Base-by-base conservation (phyloP, 1,284 basidiomycete genomes). In the Ustilago hordei region DNA sequence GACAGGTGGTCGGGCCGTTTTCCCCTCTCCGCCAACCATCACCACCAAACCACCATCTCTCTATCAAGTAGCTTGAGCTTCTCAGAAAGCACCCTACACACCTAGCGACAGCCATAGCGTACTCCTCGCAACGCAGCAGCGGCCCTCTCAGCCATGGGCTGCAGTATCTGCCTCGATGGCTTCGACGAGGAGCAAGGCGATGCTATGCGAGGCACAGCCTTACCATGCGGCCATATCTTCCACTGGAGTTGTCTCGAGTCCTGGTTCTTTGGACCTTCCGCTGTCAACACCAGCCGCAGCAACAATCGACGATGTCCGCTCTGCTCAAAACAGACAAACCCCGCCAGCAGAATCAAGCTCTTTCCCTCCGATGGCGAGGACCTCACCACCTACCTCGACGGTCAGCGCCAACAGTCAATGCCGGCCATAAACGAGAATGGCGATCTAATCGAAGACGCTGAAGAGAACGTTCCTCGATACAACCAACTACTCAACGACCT, bases 141-240 rank as follows among this genome's bases (percentile, higher is more conserved):
- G 3, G 23, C 0, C 7, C 23, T 19, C 32, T 4, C 35, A 50
- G 34, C 8, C 54, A 78, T 78, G 76, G 72, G 72, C 36, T 78
- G 76, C 60, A 60, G 59, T 52, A 72, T 78, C 68, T 78, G 76
- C 35, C 35, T 78, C 15, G 76, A 78, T 39, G 72, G 64, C 47
- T 78, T 78, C 48, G 60, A 61, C 23, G 63, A 69, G 45, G 60
- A 60, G 1, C 61, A 64, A n/a, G 58, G 55, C 28, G 72, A 78
- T 12, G 36, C 31, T 1, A 64, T 58, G 50, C 60, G 75, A 6
- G 72, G 72, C 19, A 54, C 69, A 8, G 60, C 72, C 0, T 66
- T 78, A 23, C 13, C 59, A 12, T 78, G 76, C 38, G 76, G 76
- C 12, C 76, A 78, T 34, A 75, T 78, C 65, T 78, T 75, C 39